Evolutionary conservation across 768 basidiomycete genomes (phyloP).

Genomic region (Asterophora lycoperdoides): DNA sequence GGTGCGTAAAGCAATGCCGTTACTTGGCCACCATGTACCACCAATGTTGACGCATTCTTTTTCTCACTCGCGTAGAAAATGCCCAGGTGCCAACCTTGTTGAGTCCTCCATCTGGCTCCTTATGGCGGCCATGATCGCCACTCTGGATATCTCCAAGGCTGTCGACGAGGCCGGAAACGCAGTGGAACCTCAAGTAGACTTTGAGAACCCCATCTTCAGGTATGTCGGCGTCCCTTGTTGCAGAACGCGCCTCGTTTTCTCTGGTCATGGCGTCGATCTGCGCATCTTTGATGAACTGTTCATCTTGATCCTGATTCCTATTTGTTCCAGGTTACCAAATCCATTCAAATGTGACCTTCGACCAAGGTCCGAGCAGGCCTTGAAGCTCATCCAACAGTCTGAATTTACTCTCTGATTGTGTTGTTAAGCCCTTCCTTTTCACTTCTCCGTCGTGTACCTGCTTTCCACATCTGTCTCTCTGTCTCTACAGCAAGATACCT

Average conservation of each 20-base stretch:
- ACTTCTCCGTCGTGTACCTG: background rate
- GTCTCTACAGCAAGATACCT: too few relatives aligned
- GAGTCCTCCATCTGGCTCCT: conserved; percentile 62
- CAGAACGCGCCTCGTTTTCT: too few relatives aligned
- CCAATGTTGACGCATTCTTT: background rate
- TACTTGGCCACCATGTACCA: background rate
- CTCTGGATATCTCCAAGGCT: conserved; percentile 50
- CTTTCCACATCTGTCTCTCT: background rate
- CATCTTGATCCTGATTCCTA: background rate
- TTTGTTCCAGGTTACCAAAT: conserved; percentile 37
- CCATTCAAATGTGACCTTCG: conserved; percentile 46
- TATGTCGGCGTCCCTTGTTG: conserved; percentile 21
- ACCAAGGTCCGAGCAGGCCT: conserved; percentile 43
- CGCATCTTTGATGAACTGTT: conserved; percentile 5
- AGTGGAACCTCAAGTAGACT: conserved; percentile 46
- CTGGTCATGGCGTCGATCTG: background rate
- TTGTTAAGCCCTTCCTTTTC: background rate
- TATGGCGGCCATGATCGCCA: conserved; percentile 51
- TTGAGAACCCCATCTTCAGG: conserved; percentile 64
- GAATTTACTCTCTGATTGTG: conserved; percentile 16
- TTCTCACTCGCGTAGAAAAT: conserved; percentile 35
- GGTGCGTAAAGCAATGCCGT: conserved; percentile 22
- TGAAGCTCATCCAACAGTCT: conserved; percentile 36
- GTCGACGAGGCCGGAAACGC: conserved; percentile 44
- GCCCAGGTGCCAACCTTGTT: conserved; percentile 60